Percentiles rank a stretch among this genome's conserved stretches.
Evolutionary conservation across 306 rosid species (phyloP).

Genomic region (Acacia crassicarpa): DNA sequence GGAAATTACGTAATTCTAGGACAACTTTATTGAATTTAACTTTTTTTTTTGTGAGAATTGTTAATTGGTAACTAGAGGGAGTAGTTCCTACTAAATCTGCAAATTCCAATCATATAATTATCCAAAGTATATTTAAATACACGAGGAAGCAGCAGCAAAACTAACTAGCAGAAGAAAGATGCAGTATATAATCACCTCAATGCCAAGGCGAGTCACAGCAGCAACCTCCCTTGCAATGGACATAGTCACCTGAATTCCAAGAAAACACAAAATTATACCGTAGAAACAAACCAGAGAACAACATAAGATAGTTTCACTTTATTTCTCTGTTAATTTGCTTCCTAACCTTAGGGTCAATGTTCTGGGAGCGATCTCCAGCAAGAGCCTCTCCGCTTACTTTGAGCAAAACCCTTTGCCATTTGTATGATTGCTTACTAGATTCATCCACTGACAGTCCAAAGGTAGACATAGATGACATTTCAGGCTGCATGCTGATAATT

Average conservation of each 20-base stretch:
- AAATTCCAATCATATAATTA: not conserved
- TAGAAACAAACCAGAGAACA: constrained; percentile 28
- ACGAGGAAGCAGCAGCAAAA: not conserved
- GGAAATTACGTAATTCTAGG: no score
- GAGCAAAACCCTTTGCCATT: constrained; percentile 94
- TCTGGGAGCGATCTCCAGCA: constrained; percentile 81
- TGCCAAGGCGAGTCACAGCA: constrained; percentile 89
- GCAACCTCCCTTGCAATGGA: constrained; percentile 96
- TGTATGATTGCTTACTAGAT: constrained; percentile 45
- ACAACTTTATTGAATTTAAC: no score
- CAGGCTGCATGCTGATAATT: constrained; percentile 43
- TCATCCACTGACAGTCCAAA: constrained; percentile 64
- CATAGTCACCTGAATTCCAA: constrained; percentile 68
- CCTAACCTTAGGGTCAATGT: constrained; percentile 91
- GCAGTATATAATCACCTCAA: constrained; percentile 64
- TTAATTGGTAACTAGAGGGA: no score
- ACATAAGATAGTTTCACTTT: not conserved
- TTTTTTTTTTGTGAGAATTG: no score
- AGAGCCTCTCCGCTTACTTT: constrained; percentile 99
- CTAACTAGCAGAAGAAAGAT: not conserved
- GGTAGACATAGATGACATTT: constrained; percentile 52
- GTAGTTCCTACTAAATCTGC: not conserved
- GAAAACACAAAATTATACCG: not conserved
- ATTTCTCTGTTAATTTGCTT: not conserved
- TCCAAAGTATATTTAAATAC: not conserved